These are phyloP conservation scores for Myriosclerotinia curreyana DNA, from an alignment of 2,329 filamentous ascomycete species.

Conservation along the genomic window DNA sequence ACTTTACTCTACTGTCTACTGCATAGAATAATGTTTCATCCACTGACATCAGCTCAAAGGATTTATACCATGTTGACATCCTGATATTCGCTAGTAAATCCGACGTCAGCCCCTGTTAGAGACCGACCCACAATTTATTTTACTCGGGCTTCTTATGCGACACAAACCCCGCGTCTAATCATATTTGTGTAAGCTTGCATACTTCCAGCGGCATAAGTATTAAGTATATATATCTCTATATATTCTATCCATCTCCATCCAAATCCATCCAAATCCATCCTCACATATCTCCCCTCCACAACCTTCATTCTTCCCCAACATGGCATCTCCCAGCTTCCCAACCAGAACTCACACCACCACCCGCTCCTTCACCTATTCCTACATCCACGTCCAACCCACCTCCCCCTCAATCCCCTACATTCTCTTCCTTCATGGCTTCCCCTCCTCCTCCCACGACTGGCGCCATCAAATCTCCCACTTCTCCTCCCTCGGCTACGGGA, in stretches of 20 bases:
- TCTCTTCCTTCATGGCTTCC: constrained; percentile 50
- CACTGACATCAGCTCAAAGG: constrained; percentile 2
- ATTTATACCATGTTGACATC: neutral
- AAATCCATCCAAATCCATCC: neutral
- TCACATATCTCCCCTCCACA: neutral
- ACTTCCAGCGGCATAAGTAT: neutral
- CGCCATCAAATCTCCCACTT: constrained; percentile 31
- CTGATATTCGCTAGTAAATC: neutral
- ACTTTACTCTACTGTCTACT: neutral
- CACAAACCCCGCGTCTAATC: neutral
- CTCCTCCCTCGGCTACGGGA: constrained; percentile 41
- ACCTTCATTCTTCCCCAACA: neutral
- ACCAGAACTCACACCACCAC: neutral
- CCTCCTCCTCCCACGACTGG: constrained; percentile 47
- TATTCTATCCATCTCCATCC: too few species aligned
- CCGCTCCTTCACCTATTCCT: constrained; percentile 13
- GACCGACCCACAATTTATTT: neutral
- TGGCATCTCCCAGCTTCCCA: neutral
- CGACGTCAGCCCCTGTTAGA: neutral
- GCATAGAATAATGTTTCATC: neutral
- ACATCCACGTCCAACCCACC: constrained; percentile 3
- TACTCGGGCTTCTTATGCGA: neutral
- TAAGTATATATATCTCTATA: neutral
- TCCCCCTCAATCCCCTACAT: constrained; percentile 29
- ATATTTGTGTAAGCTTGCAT: neutral